Base-by-base conservation (phyloP, 768 basidiomycete genomes). In the Tylopilus intermedius region DNA sequence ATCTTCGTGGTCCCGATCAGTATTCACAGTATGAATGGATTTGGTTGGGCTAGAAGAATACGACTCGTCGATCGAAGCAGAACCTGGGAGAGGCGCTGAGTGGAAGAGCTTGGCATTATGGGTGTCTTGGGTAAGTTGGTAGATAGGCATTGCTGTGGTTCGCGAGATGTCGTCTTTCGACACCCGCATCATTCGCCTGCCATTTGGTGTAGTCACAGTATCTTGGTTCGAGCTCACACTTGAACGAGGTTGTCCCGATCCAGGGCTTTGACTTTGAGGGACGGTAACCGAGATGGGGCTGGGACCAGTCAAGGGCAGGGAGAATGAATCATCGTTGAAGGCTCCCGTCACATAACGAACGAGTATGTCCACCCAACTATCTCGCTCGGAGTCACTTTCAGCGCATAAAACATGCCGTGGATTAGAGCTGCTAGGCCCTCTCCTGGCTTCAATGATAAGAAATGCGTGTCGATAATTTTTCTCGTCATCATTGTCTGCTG, bases 391-490 rank as follows among this genome's bases (percentile, higher is more conserved):
- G 70, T 99, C 96, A 65, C 91, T 96, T 71, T 96, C 93, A 0
- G 96, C 96, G 64, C 96, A 98, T 4, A 99, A 75, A 38, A 99
- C 94, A 65, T 98, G 95, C 15, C 91, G 82, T 29, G 87, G 76
- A 62, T 81, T 82, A 45, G 81, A 77, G 15, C 83, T 85, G 32
- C 80, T 79, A 2, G 86, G 82, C 2, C 78, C 82, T 57, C 81
- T 87, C 70, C 83, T 89, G 18, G 83, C 83, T 68, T 96, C 94
- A 55, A 98, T 92, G 62, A 99, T 90, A 56, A 99, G 82, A 72
- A 99, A 97, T 1, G 96, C 96, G 66, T 99, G 96, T 22, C 94
- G 83, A 60, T 96, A 96, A 59, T 95, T 90, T 64, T 91, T 90
- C 61, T 96, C 93, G 49, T 94, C 92, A 55, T 88, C 86, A 1